Conservation (phyloP, 75 land plant species). For the Cupressus sempervirens region DNA sequence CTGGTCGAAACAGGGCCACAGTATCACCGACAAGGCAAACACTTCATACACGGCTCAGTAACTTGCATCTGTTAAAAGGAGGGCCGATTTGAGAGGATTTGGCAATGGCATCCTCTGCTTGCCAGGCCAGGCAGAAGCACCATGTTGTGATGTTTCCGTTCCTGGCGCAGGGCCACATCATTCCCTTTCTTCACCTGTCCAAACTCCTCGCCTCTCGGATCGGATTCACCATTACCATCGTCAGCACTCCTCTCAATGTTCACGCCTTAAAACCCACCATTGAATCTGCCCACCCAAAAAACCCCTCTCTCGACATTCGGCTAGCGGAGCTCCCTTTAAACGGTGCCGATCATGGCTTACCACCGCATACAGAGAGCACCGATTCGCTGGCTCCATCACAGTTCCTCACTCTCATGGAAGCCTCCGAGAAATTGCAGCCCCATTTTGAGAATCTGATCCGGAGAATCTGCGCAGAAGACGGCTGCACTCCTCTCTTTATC, state of each 20-base stretch:
- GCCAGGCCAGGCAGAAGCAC: neutral
- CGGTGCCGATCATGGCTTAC: constrained; percentile 31
- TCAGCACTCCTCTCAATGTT: constrained; percentile 33
- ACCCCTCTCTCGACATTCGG: neutral
- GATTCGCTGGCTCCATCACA: neutral
- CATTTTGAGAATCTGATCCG: neutral
- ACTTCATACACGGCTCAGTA: no score
- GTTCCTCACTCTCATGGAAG: neutral
- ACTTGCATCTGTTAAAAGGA: no score
- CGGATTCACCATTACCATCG: constrained; percentile 19
- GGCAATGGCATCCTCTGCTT: neutral
- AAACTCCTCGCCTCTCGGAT: constrained; percentile 10
- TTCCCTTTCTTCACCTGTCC: constrained; percentile 30
- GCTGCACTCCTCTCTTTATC: constrained; percentile 18
- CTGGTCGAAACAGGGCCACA: no score
- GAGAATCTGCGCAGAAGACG: neutral
- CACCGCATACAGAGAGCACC: neutral
- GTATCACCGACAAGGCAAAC: no score
- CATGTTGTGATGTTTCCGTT: constrained; percentile 31
- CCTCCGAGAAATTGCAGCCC: constrained; percentile 2
- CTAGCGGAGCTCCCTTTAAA: neutral
- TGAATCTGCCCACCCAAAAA: neutral
- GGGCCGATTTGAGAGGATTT: neutral
- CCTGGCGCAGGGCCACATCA: constrained; percentile 37
- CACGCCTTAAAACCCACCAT: constrained; percentile 17